phyloP scores from a whole-genome alignment of 73 alveolate genomes.

The Diophrys appendiculata region DNA sequence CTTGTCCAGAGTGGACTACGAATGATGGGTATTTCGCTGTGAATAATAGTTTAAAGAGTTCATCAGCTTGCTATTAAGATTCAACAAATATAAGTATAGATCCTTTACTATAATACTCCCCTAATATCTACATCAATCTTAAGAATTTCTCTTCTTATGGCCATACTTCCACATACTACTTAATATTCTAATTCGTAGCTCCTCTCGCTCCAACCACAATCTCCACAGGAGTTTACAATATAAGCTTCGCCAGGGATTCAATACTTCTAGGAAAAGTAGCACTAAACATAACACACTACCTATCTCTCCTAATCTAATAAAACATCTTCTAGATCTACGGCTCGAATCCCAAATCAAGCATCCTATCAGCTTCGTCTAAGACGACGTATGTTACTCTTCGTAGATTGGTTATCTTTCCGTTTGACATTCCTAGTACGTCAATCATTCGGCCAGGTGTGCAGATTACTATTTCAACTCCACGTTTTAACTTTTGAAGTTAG shows the following conservation, averaged over 20 bases:
- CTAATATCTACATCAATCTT: constrained; percentile 86
- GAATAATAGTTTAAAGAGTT: constrained; percentile 85
- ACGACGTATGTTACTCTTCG: constrained; percentile 95
- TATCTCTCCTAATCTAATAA: constrained; percentile 88
- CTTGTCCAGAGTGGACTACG: constrained; percentile 96
- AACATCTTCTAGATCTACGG: constrained; percentile 93
- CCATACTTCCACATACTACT: constrained; percentile 90
- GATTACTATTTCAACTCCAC: constrained; percentile 97
- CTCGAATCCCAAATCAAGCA: constrained; percentile 99
- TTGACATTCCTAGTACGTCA: constrained; percentile 91
- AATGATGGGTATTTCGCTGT: constrained; percentile 85
- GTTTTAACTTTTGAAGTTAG: constrained; percentile 88
- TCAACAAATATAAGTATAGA: constrained; percentile 94
- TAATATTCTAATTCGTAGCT: constrained; percentile 90
- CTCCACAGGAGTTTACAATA: constrained; percentile 82
- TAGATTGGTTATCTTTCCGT: constrained; percentile 95
- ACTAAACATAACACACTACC: constrained; percentile 94
- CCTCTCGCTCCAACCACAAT: constrained; percentile 96
- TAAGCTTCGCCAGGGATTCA: constrained; percentile 91
- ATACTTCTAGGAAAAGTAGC: constrained; percentile 98
- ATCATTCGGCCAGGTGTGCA: constrained; percentile 99
- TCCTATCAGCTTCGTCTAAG: constrained; percentile 99
- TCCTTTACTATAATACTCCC: constrained; percentile 85
- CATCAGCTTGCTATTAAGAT: constrained; percentile 93
- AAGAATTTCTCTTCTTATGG: constrained; percentile 86